Evolutionary conservation across 352 stramenopile species (phyloP).

Genomic region (Elongisporangium anandrum): DNA sequence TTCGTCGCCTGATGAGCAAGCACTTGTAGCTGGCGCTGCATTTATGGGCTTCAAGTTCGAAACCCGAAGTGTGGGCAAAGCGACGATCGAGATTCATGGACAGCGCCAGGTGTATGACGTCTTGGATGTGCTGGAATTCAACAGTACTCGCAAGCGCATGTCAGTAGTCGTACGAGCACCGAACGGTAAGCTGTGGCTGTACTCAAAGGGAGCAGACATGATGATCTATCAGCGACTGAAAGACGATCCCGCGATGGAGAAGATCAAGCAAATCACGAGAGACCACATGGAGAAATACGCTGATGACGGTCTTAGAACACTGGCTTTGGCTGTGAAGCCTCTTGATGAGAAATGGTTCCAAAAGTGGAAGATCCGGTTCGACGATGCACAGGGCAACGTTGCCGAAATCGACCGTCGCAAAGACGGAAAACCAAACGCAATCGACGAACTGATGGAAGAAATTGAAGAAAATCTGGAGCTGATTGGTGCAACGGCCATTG

Average conservation of each 20-base stretch:
- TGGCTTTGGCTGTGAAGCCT: conserved; percentile 71
- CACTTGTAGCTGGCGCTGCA: conserved; percentile 66
- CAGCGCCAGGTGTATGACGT: conserved; percentile 50
- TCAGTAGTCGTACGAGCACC: conserved; percentile 60
- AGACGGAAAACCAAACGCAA: conserved; percentile 70
- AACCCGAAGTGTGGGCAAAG: conserved; percentile 46
- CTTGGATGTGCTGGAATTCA: conserved; percentile 76
- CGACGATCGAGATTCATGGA: conserved; percentile 42
- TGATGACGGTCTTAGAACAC: conserved; percentile 79
- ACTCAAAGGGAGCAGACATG: conserved; percentile 92
- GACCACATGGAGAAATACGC: conserved; percentile 84
- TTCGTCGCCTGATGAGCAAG: conserved; percentile 85
- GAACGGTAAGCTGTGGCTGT: conserved; percentile 52
- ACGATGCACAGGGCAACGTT: conserved; percentile 64
- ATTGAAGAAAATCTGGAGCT: conserved; percentile 80
- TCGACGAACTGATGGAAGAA: conserved; percentile 76
- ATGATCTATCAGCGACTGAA: conserved; percentile 86
- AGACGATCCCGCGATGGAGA: conserved; percentile 39
- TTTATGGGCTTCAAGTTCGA: conserved; percentile 74
- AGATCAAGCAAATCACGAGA: conserved; percentile 50
- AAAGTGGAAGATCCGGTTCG: conserved; percentile 68
- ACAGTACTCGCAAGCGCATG: conserved; percentile 77
- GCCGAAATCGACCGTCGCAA: conserved; percentile 75
- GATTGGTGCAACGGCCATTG: conserved; percentile 89
- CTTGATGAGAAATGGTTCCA: conserved; percentile 70